Conservation (phyloP, 2,329 filamentous ascomycete species). For the Tetracladium maxilliforme region DNA sequence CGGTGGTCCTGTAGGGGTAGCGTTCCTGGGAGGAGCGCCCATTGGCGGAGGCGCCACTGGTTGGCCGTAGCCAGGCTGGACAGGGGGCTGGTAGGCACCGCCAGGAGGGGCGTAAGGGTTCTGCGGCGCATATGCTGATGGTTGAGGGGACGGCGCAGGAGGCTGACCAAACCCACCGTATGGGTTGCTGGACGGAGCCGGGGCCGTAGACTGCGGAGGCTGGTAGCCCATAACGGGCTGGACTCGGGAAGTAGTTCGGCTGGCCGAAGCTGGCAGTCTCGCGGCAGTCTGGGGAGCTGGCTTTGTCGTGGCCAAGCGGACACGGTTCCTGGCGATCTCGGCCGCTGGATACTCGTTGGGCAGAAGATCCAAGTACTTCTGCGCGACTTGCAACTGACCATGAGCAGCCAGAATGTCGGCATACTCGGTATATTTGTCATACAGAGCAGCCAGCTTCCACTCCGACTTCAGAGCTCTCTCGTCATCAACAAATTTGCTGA, state of each 20-base stretch:
- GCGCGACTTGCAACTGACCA: constrained; percentile 71
- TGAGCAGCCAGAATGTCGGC: constrained; percentile 88
- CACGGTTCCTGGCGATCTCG: constrained; percentile 71
- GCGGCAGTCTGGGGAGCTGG: constrained; percentile 20
- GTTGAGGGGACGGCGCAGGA: constrained; percentile 9
- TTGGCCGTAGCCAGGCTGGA: constrained; percentile 21
- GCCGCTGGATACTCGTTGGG: constrained; percentile 74
- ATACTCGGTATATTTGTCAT: constrained; percentile 94
- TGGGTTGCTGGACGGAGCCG: constrained; percentile 10
- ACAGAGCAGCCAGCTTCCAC: constrained; percentile 81
- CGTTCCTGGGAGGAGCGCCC: constrained; percentile 50
- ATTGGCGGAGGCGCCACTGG: too few species aligned
- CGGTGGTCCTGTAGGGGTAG: constrained; percentile 53
- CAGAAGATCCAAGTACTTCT: constrained; percentile 82
- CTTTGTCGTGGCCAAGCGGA: constrained; percentile 70
- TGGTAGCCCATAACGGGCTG: constrained; percentile 30
- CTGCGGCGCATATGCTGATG: constrained; percentile 15
- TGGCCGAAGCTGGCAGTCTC: constrained; percentile 15
- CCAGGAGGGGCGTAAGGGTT: constrained; percentile 20
- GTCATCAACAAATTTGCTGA: constrained; percentile 76
- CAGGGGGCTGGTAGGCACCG: too few species aligned
- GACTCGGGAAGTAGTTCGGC: constrained; percentile 25
- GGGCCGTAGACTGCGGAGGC: constrained; percentile 21
- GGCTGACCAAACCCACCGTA: too few species aligned
- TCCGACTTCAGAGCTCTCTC: constrained; percentile 58